phyloP scores from a whole-genome alignment of 805 yeast genomes.

The Sugiyamaella boreocaroliniensis region DNA sequence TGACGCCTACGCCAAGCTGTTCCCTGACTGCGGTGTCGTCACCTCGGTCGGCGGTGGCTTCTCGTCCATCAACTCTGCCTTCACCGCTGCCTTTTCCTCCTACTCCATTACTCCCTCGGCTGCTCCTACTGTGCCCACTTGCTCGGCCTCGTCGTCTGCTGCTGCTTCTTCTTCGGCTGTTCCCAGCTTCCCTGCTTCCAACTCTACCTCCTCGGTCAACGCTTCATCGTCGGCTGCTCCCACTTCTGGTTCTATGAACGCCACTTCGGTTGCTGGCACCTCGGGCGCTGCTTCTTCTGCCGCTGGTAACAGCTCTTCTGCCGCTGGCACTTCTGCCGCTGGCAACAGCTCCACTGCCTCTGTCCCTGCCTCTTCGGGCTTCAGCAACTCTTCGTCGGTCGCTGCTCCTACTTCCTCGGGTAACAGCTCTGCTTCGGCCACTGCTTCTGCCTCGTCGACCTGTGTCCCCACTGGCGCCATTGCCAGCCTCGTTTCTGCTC shows the following conservation, averaged over 20 bases:
- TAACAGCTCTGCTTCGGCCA: constrained; percentile 4
- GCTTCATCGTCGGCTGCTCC: constrained; percentile 6
- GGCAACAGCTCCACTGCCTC: constrained; percentile 15
- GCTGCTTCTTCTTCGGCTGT: background rate
- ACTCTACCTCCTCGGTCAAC: constrained; percentile 4
- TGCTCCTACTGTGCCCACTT: constrained; percentile 4
- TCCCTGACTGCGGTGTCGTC: constrained; percentile 6
- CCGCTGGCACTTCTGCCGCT: constrained; percentile 2
- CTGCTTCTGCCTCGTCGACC: constrained; percentile 11
- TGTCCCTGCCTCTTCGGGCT: constrained; percentile 8
- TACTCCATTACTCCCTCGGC: constrained; percentile 5
- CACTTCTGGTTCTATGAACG: background rate
- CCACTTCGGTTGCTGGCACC: background rate
- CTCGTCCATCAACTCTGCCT: constrained; percentile 8
- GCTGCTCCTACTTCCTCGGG: background rate
- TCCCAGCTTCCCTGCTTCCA: constrained; percentile 3
- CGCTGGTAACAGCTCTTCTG: background rate
- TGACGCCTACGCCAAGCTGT: constrained; percentile 4
- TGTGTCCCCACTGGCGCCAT: constrained; percentile 2
- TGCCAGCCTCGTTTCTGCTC: constrained; percentile 6
- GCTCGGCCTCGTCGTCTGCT: constrained; percentile 2
- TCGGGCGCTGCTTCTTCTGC: no score
- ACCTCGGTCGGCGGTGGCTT: constrained; percentile 13
- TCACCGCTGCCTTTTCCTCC: constrained; percentile 7
- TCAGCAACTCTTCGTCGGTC: background rate